phyloP scores from a whole-genome alignment of 164 flowering plant species.

The Aristolochia californica region DNA sequence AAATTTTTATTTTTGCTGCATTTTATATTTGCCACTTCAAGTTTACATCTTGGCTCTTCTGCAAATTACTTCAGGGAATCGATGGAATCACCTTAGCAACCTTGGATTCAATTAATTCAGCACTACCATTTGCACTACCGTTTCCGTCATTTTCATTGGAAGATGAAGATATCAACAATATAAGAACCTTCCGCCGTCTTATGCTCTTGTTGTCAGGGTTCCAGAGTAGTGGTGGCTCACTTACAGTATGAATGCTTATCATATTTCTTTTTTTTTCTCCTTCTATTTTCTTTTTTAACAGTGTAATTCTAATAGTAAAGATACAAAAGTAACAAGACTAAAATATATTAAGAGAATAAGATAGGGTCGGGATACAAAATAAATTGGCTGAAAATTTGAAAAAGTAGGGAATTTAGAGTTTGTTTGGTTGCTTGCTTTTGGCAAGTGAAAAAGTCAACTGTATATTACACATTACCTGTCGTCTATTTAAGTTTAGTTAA shows the following conservation, averaged over 20 bases:
- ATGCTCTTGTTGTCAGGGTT: constrained; percentile 41
- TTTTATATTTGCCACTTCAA: constrained; percentile 1
- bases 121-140: constrained; percentile 38
- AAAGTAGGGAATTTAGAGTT: too few relatives aligned
- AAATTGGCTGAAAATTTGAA: too few relatives aligned
- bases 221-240: constrained; percentile 21
- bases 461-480: too few relatives aligned
- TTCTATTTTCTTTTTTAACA: background rate
- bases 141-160: constrained; percentile 30
- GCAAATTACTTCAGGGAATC: constrained; percentile 48
- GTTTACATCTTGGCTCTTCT: background rate
- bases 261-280: background rate
- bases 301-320: background rate
- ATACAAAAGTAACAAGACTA: too few relatives aligned
- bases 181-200: constrained; percentile 60
- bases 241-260: constrained; percentile 18
- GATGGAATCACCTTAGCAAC: constrained; percentile 86
- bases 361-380: too few relatives aligned
- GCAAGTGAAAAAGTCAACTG: too few relatives aligned
- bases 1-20: background rate
- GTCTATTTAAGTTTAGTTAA: too few relatives aligned
- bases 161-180: constrained; percentile 58
- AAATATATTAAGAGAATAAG: too few relatives aligned
- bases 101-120: constrained; percentile 36
- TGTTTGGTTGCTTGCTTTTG: too few relatives aligned